Evolutionary conservation across 768 basidiomycete genomes (phyloP).

Genomic region (Rhodosporidiobolus odoratus): DNA sequence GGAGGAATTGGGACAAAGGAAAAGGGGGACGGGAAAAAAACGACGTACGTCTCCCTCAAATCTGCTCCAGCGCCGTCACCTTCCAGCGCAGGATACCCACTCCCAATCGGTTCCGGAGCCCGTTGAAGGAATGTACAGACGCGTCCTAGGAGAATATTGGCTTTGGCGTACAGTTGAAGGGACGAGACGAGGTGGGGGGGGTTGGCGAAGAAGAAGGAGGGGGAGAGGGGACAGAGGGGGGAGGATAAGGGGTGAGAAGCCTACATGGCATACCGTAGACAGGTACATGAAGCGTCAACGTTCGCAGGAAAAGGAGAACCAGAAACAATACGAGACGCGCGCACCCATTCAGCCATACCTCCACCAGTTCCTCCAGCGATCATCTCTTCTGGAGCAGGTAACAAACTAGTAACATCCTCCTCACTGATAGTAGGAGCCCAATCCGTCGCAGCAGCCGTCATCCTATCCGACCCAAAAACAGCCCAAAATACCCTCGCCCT

Average conservation of each 20-base stretch:
- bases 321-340: background rate
- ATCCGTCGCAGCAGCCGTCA: slow-evolving; percentile 12
- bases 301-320: background rate
- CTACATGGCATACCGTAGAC: background rate
- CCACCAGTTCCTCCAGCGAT: background rate
- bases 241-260: slow-evolving; percentile 16
- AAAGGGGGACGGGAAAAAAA: background rate
- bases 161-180: slow-evolving; percentile 26
- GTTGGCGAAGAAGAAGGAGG: slow-evolving; percentile 30
- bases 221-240: slow-evolving; percentile 22
- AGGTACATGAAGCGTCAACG: background rate
- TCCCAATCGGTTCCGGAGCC: slow-evolving; percentile 9
- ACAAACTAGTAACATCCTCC: background rate
- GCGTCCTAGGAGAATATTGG: slow-evolving; percentile 28
- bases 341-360: background rate
- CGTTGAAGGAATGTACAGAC: slow-evolving; percentile 23
- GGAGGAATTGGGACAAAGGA: background rate
- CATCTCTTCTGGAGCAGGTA: background rate
- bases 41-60: slow-evolving; percentile 14
- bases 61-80: background rate
- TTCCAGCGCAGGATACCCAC: background rate
- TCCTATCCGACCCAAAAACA: slow-evolving; percentile 26
- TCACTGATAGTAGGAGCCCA: background rate
- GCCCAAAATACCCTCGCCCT: slow-evolving; percentile 30
- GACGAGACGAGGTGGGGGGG: slow-evolving; percentile 24